Evolutionary conservation across 31 red algal genomes (phyloP), one percentile per base, ranked within the genome.

Genomic region (Porphyra umbilicalis): DNA sequence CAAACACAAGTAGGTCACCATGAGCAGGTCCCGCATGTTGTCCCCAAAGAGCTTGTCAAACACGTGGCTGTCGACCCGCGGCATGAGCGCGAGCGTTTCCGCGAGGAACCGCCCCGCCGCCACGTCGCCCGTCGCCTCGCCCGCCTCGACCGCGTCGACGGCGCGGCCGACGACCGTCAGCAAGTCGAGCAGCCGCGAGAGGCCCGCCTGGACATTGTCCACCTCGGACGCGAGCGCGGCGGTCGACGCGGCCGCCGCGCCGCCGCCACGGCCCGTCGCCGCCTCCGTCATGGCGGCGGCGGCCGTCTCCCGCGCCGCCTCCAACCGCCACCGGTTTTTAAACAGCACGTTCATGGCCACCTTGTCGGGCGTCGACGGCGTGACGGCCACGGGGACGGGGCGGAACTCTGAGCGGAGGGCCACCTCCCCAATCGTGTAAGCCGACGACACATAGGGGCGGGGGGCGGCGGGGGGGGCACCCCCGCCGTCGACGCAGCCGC

Each of bases 41-140:
- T 96, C 94, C 11, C 94, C 86, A 82, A 92, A 92, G 36, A 93
- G 67, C 38, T 88, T 82, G 35, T 96, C 85, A 89, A 96, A 92
- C 77, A 86, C 85, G 33, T 80, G 34, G 38, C 40, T 76, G 42
- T 96, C 88, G 74, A 96, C 87, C 37, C 82, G 81, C 1, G 94
- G 94, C 79, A 96, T 87, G 87, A 90, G 89, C 32, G 94, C 88
- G 57, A 96, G 82, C 8, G 94, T 92, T 46, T 96, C 94, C 25
- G 94, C 88, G 30, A 96, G 84, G 82, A 88, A 96, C 75, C 94
- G 76, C 11, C 94, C 94, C 0, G 87, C 91, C 4, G 79, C 82
- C 0, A 93, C 88, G 84, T 96, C 85, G 5, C 94, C 94, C 81
- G 88, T 88, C 18, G 83, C 82, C 44, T 91, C 87, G 31, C 94